A percentile compares a stretch with the other conserved stretches of the same genome.
Conservation (phyloP, 23 red algal genomes). For the Gracilariopsis chorda region DNA sequence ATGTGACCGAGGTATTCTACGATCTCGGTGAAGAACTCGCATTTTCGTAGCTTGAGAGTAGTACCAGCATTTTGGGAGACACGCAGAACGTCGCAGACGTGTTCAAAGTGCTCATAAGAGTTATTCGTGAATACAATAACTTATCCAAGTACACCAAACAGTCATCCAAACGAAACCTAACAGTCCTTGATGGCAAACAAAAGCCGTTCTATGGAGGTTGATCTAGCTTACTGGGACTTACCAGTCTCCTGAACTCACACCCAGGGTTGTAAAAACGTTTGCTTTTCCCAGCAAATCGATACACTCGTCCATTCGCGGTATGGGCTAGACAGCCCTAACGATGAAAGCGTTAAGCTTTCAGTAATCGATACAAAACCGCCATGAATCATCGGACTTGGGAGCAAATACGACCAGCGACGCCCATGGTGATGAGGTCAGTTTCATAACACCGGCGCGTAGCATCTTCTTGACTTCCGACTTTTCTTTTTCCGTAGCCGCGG, state of each 20-base stretch:
- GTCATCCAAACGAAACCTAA: too few relatives aligned
- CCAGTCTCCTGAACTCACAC: too few relatives aligned
- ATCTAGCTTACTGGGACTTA: too few relatives aligned
- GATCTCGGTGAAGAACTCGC: background rate
- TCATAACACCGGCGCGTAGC: background rate
- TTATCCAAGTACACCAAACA: too few relatives aligned
- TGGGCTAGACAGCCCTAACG: too few relatives aligned
- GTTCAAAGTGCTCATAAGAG: background rate
- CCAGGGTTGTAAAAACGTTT: too few relatives aligned
- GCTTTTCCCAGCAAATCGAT: too few relatives aligned
- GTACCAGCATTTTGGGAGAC: background rate
- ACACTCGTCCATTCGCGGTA: too few relatives aligned
- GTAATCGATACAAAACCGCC: too few relatives aligned
- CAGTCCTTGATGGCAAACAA: too few relatives aligned
- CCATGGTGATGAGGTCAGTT: background rate
- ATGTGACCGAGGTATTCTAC: background rate
- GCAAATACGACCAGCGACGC: background rate
- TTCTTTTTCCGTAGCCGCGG: background rate
- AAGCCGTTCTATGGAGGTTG: too few relatives aligned
- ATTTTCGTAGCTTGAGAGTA: background rate
- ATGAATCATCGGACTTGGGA: background rate
- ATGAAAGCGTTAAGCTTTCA: too few relatives aligned
- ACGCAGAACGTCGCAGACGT: background rate
- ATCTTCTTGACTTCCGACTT: constrained; percentile 3
- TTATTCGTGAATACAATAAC: background rate